Conservation (phyloP, 2,329 filamentous ascomycete species). For the Cytospora mali region DNA sequence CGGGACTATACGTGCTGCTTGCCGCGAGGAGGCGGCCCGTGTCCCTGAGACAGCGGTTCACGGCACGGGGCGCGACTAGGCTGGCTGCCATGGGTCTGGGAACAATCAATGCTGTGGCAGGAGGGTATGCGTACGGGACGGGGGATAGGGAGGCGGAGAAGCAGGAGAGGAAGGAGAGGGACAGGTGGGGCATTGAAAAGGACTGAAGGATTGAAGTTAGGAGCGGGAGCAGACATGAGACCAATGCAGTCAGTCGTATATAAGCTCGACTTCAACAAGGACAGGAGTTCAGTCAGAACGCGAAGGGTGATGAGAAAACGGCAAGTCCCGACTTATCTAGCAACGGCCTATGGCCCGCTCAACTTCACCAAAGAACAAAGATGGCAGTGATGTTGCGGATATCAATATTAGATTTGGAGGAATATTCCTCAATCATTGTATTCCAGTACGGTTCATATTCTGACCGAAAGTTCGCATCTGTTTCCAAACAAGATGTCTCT, state of each 20-base stretch:
- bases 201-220: neutral
- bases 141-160: conserved; percentile 55
- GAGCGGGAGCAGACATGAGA: neutral
- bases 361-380: neutral
- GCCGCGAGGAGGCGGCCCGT: conserved; percentile 51
- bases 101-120: conserved; percentile 50
- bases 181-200: conserved; percentile 51
- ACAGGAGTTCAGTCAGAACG: neutral
- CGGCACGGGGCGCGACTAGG: conserved; percentile 53
- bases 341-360: neutral
- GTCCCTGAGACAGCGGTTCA: conserved; percentile 42
- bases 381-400: neutral
- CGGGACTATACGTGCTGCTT: conserved; percentile 59
- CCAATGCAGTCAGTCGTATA: no score
- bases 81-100: conserved; percentile 54
- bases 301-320: neutral
- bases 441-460: neutral
- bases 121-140: conserved; percentile 54
- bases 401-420: neutral
- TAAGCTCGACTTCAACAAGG: neutral
- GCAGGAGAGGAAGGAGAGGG: conserved; percentile 49
- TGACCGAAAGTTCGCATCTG: neutral
- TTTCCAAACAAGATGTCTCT: neutral
- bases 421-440: neutral
- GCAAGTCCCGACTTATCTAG: neutral